Percentiles rank a stretch among this genome's conserved stretches.
Conservation (phyloP, 352 stramenopile species). For the Phytopythium sindhum region DNA sequence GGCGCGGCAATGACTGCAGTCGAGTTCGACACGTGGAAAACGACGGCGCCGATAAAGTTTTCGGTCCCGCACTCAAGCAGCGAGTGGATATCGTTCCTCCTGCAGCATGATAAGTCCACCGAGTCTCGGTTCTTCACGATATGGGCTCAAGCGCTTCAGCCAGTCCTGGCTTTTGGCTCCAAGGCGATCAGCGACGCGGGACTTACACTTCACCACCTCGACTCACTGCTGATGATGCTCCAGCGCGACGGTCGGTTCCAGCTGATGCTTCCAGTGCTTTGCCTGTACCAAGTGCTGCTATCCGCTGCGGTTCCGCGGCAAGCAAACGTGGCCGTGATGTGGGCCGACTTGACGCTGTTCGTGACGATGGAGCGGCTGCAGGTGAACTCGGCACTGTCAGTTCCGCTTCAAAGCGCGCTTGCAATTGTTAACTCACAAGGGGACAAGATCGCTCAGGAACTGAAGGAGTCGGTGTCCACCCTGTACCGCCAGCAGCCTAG, state of each 20-base stretch:
- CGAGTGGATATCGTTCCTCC: constrained; percentile 54
- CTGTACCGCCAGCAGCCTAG: not conserved
- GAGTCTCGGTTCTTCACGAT: constrained; percentile 47
- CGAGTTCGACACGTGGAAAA: constrained; percentile 65
- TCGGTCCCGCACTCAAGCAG: constrained; percentile 13
- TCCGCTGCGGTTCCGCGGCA: constrained; percentile 22
- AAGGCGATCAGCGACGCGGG: constrained; percentile 44
- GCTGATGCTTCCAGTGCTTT: constrained; percentile 37
- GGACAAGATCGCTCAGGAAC: constrained; percentile 38
- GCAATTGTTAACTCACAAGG: constrained; percentile 42
- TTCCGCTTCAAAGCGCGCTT: constrained; percentile 54
- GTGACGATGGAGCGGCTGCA: constrained; percentile 45
- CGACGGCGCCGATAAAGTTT: constrained; percentile 25
- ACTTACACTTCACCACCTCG: constrained; percentile 41
- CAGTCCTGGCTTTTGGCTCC: constrained; percentile 6
- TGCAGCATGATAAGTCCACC: constrained; percentile 30
- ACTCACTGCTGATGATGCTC: constrained; percentile 43
- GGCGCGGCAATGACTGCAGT: constrained; percentile 11
- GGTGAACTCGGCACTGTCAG: constrained; percentile 20
- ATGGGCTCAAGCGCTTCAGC: constrained; percentile 36
- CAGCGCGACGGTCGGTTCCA: constrained; percentile 23
- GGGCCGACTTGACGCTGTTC: constrained; percentile 53
- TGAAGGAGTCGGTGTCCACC: constrained; percentile 24
- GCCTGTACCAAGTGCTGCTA: constrained; percentile 53
- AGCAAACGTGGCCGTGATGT: constrained; percentile 37